Conservation (phyloP, 2,329 filamentous ascomycete genomes). For the Exophiala calicioides region DNA sequence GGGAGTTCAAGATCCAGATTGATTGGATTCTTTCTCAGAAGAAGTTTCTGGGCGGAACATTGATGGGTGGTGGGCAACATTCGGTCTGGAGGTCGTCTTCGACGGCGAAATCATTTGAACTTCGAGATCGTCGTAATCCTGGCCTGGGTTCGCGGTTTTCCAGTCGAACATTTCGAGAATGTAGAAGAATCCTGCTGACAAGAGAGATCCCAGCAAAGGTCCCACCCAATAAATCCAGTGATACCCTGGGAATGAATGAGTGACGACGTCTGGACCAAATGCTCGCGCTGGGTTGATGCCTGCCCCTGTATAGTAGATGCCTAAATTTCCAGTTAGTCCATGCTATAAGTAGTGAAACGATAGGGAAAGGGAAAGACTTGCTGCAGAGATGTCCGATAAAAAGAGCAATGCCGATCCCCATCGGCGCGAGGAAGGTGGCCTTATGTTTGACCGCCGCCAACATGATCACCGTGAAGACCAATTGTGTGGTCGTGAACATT, state of each 20-base stretch:
- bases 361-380: conserved; percentile 22
- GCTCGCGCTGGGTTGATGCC: conserved; percentile 51
- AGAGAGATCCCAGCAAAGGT: conserved; percentile 46
- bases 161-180: conserved; percentile 48
- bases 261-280: conserved; percentile 49
- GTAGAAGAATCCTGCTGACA: conserved; percentile 51
- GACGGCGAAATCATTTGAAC: conserved; percentile 1
- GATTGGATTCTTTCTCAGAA: too few relatives aligned
- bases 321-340: conserved; percentile 29
- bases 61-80: too few relatives aligned
- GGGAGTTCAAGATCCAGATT: too few relatives aligned
- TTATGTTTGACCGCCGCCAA: conserved; percentile 72
- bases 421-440: conserved; percentile 67
- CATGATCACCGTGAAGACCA: conserved; percentile 67
- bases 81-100: conserved; percentile 2
- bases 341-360: background rate
- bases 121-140: conserved; percentile 49
- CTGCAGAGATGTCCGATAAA: conserved; percentile 61
- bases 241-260: conserved; percentile 46
- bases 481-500: conserved; percentile 63
- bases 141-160: conserved; percentile 46
- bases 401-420: conserved; percentile 70
- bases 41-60: too few relatives aligned
- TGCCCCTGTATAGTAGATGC: conserved; percentile 49
- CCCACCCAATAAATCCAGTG: conserved; percentile 56